phyloP scores from a whole-genome alignment of 1,284 basidiomycete genomes.

The Tylopilus microsporus region DNA sequence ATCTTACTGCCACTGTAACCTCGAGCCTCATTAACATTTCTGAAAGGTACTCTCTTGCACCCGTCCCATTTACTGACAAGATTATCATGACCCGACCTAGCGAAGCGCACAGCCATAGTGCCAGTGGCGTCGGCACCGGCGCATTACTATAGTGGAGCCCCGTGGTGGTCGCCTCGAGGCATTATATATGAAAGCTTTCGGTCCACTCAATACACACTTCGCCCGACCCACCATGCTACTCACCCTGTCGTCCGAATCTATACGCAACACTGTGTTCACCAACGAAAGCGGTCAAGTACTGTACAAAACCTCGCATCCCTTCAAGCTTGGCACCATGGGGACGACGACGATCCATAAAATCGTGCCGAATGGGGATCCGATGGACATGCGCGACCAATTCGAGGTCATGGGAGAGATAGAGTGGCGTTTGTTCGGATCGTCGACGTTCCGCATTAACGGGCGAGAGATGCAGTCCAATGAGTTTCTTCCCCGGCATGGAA shows the following conservation, averaged over 20 bases:
- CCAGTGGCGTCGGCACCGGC: too few species aligned
- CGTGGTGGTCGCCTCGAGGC: too few species aligned
- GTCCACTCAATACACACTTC: too few species aligned
- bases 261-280: conserved; percentile 24
- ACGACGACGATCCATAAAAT: conserved; percentile 17
- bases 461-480: conserved; percentile 12
- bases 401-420: conserved; percentile 21
- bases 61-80: too few species aligned
- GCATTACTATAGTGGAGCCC: too few species aligned
- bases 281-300: conserved; percentile 24
- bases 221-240: conserved; percentile 17
- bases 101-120: too few species aligned
- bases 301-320: conserved; percentile 30
- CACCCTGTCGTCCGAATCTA: conserved; percentile 16
- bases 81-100: too few species aligned
- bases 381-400: conserved; percentile 23
- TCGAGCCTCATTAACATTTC: too few species aligned
- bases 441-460: conserved; percentile 15
- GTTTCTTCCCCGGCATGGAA: conserved; percentile 14
- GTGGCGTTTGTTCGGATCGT: conserved; percentile 19
- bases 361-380: conserved; percentile 12
- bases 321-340: conserved; percentile 2
- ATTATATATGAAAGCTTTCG: too few species aligned
- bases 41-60: too few species aligned
- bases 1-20: too few species aligned